Conservation (phyloP, 106 monocot species). For the Iris macrosiphon region DNA sequence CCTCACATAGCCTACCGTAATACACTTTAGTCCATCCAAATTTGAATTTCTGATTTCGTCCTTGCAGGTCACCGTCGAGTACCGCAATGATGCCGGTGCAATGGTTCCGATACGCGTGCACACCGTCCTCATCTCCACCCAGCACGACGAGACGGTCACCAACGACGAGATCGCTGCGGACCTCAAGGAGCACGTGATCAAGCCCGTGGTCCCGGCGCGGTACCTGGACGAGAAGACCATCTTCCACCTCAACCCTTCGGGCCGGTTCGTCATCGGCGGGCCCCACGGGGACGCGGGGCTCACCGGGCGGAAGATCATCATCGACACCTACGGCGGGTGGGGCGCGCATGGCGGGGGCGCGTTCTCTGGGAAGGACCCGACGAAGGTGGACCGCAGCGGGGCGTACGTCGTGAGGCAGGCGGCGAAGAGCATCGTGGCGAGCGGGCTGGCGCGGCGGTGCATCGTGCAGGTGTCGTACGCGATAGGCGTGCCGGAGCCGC, state of each 20-base stretch:
- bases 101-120: constrained; percentile 56
- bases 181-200: constrained; percentile 48
- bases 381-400: constrained; percentile 50
- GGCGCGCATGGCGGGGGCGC: constrained; percentile 54
- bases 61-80: constrained; percentile 48
- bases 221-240: constrained; percentile 62
- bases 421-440: constrained; percentile 53
- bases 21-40: no score
- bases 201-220: constrained; percentile 41
- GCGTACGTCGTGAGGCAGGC: constrained; percentile 57
- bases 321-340: constrained; percentile 57
- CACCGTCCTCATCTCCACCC: constrained; percentile 61
- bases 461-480: constrained; percentile 57
- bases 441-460: constrained; percentile 46
- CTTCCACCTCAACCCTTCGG: constrained; percentile 60
- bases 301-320: constrained; percentile 62
- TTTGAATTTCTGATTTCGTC: no score
- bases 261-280: constrained; percentile 58
- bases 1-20: no score
- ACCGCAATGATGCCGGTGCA: constrained; percentile 43
- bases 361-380: constrained; percentile 58
- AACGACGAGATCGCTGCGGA: constrained; percentile 56
- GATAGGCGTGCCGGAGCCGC: constrained; percentile 51
- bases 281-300: constrained; percentile 57
- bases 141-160: constrained; percentile 59